Conservation (phyloP, 1,139 yeast genomes). For the Protomyces macrosporus region DNA sequence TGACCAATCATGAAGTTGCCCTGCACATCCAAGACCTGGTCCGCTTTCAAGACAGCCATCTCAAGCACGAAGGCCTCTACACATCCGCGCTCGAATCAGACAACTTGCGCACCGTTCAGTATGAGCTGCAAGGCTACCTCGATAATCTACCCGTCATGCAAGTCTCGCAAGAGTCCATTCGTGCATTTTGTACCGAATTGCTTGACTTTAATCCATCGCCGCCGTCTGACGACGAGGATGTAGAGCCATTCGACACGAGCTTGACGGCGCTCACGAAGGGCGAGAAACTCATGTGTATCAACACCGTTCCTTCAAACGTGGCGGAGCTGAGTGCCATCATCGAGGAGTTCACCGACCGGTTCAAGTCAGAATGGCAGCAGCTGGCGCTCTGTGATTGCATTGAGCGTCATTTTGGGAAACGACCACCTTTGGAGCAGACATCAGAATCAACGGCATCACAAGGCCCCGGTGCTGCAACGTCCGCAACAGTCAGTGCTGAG, state of each 20-base stretch:
- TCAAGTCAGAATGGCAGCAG: constrained; percentile 10
- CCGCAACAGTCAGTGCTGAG: background rate
- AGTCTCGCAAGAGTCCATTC: background rate
- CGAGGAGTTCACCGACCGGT: constrained; percentile 26
- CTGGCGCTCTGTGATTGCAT: constrained; percentile 5
- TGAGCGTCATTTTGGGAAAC: constrained; percentile 3
- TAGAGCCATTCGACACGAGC: background rate
- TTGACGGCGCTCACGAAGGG: constrained; percentile 20
- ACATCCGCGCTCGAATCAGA: constrained; percentile 22
- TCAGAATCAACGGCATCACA: background rate
- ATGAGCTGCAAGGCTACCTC: constrained; percentile 19
- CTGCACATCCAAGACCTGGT: constrained; percentile 18
- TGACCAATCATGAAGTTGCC: constrained; percentile 26
- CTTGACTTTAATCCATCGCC: constrained; percentile 1
- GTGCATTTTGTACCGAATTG: background rate
- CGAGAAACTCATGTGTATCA: constrained; percentile 28
- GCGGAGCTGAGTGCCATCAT: constrained; percentile 25
- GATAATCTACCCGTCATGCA: constrained; percentile 3
- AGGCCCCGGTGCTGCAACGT: background rate
- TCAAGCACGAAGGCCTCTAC: constrained; percentile 7
- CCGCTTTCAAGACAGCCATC: constrained; percentile 15
- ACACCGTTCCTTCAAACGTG: constrained; percentile 18
- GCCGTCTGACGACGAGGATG: background rate
- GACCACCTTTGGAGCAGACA: background rate
- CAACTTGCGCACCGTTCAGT: constrained; percentile 27